These are phyloP conservation scores for Gomphus sp. DNA, from an alignment of 1,284 basidiomycete species.

Conservation along the genomic window DNA sequence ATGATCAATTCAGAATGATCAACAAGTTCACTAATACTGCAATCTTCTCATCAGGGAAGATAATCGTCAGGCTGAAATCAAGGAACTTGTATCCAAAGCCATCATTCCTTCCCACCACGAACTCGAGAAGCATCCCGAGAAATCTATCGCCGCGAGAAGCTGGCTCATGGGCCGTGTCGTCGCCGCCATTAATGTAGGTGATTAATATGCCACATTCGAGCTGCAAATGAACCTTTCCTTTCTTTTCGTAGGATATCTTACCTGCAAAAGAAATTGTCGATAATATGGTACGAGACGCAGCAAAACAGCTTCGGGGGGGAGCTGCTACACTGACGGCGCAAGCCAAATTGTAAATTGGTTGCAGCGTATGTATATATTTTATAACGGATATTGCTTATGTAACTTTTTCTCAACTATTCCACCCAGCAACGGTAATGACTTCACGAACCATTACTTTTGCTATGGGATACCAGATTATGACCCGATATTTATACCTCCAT, in stretches of 20 bases:
- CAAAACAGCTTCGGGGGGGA: slow-evolving; percentile 21
- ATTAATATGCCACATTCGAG: slow-evolving; percentile 10
- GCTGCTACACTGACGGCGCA: not conserved
- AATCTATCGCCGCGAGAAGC: slow-evolving; percentile 41
- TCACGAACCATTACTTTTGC: too few species aligned
- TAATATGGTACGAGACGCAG: slow-evolving; percentile 69
- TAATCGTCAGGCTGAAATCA: slow-evolving; percentile 67
- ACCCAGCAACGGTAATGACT: too few species aligned
- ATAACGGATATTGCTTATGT: too few species aligned
- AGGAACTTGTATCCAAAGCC: slow-evolving; percentile 67
- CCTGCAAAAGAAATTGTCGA: slow-evolving; percentile 79
- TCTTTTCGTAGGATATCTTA: slow-evolving; percentile 44
- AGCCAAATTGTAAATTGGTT: not conserved
- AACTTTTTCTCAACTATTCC: too few species aligned
- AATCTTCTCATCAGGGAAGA: slow-evolving; percentile 33
- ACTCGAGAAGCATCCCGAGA: slow-evolving; percentile 68
- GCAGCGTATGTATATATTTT: not conserved
- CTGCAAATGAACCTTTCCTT: not conserved
- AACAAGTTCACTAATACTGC: not conserved
- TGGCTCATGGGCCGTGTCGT: slow-evolving; percentile 80
- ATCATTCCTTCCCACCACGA: slow-evolving; percentile 68
- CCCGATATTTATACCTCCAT: too few species aligned
- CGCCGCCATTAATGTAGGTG: slow-evolving; percentile 38
- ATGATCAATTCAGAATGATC: too few species aligned
- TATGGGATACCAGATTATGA: too few species aligned